phyloP scores from a whole-genome alignment of 441 rosid genomes.

The Populus hybrid region DNA sequence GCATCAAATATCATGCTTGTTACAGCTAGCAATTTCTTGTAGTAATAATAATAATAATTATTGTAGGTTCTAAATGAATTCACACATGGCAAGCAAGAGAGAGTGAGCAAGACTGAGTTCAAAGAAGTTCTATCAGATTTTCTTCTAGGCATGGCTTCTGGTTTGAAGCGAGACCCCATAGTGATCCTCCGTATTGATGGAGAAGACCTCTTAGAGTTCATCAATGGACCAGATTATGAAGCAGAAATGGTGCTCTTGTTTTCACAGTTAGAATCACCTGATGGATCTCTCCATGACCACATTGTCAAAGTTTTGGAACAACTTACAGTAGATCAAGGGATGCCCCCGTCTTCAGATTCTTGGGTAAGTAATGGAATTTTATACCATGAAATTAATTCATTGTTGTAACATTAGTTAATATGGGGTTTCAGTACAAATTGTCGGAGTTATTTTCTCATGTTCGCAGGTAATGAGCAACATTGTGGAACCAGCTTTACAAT shows the following conservation, averaged over 20 bases:
- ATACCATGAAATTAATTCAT: background rate
- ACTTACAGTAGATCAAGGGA: slow-evolving; percentile 85
- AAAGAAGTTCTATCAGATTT: slow-evolving; percentile 88
- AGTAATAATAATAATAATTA: too few species aligned
- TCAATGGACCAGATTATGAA: slow-evolving; percentile 63
- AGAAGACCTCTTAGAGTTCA: slow-evolving; percentile 82
- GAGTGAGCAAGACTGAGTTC: slow-evolving; percentile 75
- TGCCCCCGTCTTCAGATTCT: slow-evolving; percentile 80
- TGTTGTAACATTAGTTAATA: background rate
- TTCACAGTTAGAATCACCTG: slow-evolving; percentile 41
- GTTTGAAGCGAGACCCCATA: slow-evolving; percentile 90
- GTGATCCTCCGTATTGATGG: slow-evolving; percentile 96
- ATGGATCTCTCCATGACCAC: slow-evolving; percentile 45
- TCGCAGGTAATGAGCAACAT: slow-evolving; percentile 74
- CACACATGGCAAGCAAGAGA: slow-evolving; percentile 73
- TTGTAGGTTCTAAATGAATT: slow-evolving; percentile 75
- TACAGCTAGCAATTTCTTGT: too few species aligned
- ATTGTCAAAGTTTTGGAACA: slow-evolving; percentile 57
- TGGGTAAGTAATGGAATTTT: slow-evolving; percentile 49
- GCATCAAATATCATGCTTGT: too few species aligned
- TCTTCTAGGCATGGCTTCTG: slow-evolving; percentile 92
- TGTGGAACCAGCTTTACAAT: slow-evolving; percentile 61
- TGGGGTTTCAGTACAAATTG: background rate
- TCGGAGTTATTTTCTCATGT: background rate
- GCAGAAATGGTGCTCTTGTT: slow-evolving; percentile 55